phyloP scores from a whole-genome alignment of 2,329 filamentous ascomycete species.

The Byssothecium circinans region DNA sequence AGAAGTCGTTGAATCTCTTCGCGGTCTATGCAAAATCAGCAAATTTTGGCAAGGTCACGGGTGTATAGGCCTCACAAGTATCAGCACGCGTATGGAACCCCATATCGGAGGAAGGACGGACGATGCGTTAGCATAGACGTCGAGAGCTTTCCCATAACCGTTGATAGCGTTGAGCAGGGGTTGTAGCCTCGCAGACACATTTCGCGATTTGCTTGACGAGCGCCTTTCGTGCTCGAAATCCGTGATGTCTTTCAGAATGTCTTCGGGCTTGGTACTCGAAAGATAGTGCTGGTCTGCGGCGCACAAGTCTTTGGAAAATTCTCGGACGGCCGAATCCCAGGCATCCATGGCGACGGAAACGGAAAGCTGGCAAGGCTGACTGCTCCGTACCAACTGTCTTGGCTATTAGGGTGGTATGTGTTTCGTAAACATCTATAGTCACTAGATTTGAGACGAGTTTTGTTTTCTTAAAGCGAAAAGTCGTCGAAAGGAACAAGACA shows the following conservation, averaged over 20 bases:
- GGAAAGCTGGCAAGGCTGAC: not conserved
- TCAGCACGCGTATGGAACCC: conserved; percentile 7
- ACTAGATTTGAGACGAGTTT: too few species aligned
- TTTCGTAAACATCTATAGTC: too few species aligned
- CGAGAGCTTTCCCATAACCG: conserved; percentile 7
- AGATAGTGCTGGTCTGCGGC: not conserved
- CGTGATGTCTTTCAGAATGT: conserved; percentile 1
- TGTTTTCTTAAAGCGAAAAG: too few species aligned
- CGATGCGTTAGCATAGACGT: conserved; percentile 4
- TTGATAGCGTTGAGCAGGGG: conserved; percentile 1
- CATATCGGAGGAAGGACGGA: conserved; percentile 4
- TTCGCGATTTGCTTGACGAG: conserved; percentile 6
- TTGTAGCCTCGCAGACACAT: not conserved
- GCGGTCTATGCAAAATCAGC: not conserved
- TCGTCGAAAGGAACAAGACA: too few species aligned
- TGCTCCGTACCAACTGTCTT: too few species aligned
- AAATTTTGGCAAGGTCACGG: not conserved
- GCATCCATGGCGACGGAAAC: not conserved
- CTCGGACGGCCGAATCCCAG: not conserved
- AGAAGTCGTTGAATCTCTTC: conserved; percentile 1
- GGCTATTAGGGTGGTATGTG: too few species aligned
- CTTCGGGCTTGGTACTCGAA: not conserved
- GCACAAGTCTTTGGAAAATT: not conserved
- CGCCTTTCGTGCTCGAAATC: not conserved
- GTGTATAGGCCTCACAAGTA: not conserved